phyloP scores from a whole-genome alignment of 371 early-diverging fungal species.

The Mucor saturninus region DNA sequence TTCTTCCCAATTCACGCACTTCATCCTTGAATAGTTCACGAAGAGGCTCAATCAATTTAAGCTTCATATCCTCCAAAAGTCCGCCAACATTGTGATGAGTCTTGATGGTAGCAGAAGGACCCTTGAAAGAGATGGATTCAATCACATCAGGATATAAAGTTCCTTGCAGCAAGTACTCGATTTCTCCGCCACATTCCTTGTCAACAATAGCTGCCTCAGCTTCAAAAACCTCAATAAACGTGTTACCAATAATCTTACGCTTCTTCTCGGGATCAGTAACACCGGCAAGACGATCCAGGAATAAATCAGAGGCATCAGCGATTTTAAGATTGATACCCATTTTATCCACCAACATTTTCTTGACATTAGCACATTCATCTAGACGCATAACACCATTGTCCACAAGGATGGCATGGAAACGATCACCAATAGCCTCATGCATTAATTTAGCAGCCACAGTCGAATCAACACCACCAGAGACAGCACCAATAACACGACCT shows the following conservation, averaged over 20 bases:
- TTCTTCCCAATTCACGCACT: slow-evolving; percentile 90
- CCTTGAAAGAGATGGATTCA: slow-evolving; percentile 98
- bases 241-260: slow-evolving; percentile 98
- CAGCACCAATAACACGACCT: slow-evolving; percentile 96
- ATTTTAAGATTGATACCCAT: slow-evolving; percentile 95
- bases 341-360: slow-evolving; percentile 82
- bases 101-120: slow-evolving; percentile 97
- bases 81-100: slow-evolving; percentile 99
- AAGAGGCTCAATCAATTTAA: slow-evolving; percentile 96
- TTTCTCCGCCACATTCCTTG: slow-evolving; percentile 70
- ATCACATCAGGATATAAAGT: slow-evolving; percentile 99
- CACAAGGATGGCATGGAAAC: slow-evolving; percentile 97
- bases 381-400: slow-evolving; percentile 98
- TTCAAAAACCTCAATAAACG: slow-evolving; percentile 97
- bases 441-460: slow-evolving; percentile 97
- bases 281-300: slow-evolving; percentile 86
- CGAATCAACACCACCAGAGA: slow-evolving; percentile 95
- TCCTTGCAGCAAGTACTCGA: slow-evolving; percentile 95
- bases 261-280: slow-evolving; percentile 96
- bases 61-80: slow-evolving; percentile 93
- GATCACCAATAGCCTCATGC: slow-evolving; percentile 96
- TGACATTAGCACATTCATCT: slow-evolving; percentile 88
- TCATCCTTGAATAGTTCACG: slow-evolving; percentile 99
- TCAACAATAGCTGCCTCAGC: slow-evolving; percentile 90
- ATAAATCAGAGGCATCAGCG: slow-evolving; percentile 88